Base-by-base conservation (phyloP, 768 basidiomycete species). In the Xerocomus potaroensis region DNA sequence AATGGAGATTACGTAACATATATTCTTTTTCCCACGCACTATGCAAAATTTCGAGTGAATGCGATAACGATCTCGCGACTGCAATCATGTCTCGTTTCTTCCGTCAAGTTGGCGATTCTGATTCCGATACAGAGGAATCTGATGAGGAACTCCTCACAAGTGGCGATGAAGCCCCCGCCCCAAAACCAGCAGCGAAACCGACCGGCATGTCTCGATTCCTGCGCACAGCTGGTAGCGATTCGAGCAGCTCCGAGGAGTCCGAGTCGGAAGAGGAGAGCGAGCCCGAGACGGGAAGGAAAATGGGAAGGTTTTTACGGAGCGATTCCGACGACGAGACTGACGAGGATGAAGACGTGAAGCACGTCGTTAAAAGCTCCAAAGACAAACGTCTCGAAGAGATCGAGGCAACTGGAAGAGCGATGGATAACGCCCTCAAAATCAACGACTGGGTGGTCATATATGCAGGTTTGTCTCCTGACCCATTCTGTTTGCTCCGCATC, bases 401-500 rank as follows among this genome's bases (percentile, higher is more conserved):
- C 82, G 94, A 97, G 67, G 81, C 81, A 1, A 87, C 86, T 3
- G 90, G 91, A 45, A 93, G 87, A 69, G 75, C 75, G 38, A 96
- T 98, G 73, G 91, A 95, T 38, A 98, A 99, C 63, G 93, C 86
- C 16, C 74, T 89, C 52, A 95, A 90, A 75, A 94, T 95, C 57
- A 95, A 94, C 59, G 93, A 99, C 69, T 99, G 96, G 96, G 83
- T 85, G 21, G 82, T 81, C 23, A 94, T 92, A 58, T 91, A 87
- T 18, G 84, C 79, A 49, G 94, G 94, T 92, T 57, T 46, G 81
- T 66, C 18, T 38, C 18, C 11, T 47, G 24, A 15, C 9, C 6
- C 32, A 4, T 10, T 27, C 29, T 35, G n/a, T 35, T 43, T 16
- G 8, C 33, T 30, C 23, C 5, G 27, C 9, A 41, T 38, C 49